Conservation (phyloP, 345 rosid genomes). For the Brassica incana region DNA sequence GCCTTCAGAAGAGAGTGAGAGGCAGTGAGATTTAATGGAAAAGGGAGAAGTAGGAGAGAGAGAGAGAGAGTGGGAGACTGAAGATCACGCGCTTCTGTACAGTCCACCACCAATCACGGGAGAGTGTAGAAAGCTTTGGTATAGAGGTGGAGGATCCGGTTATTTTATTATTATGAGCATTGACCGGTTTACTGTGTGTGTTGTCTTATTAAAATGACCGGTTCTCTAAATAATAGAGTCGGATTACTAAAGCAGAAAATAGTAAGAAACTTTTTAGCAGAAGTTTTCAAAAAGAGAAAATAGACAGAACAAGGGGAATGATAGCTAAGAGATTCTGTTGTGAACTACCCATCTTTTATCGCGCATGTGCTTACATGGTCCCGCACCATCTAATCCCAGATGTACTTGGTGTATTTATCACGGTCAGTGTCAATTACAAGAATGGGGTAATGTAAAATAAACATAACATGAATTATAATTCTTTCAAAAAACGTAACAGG, state of each 20-base stretch:
- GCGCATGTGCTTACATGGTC: background rate
- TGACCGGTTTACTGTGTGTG: background rate
- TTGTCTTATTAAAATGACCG: background rate
- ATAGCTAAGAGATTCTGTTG: background rate
- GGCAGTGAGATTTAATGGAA: constrained; percentile 3
- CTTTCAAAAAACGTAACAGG: background rate
- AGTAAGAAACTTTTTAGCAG: background rate
- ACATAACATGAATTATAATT: background rate
- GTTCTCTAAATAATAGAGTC: background rate
- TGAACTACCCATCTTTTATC: background rate
- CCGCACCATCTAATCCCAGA: background rate
- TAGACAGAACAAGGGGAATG: background rate
- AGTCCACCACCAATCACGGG: background rate
- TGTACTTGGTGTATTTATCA: background rate
- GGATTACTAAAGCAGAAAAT: background rate
- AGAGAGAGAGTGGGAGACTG: background rate
- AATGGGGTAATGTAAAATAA: background rate
- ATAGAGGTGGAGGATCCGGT: background rate
- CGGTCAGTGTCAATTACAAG: background rate
- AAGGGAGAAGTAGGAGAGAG: background rate
- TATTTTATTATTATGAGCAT: background rate
- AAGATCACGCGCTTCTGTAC: background rate
- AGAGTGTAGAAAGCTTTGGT: background rate
- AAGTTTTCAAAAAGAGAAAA: background rate
- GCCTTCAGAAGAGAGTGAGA: background rate